A percentile compares a stretch with the other conserved stretches of the same genome.
phyloP scores from a whole-genome alignment of 768 basidiomycete genomes.

The Termitomyces sp. region DNA sequence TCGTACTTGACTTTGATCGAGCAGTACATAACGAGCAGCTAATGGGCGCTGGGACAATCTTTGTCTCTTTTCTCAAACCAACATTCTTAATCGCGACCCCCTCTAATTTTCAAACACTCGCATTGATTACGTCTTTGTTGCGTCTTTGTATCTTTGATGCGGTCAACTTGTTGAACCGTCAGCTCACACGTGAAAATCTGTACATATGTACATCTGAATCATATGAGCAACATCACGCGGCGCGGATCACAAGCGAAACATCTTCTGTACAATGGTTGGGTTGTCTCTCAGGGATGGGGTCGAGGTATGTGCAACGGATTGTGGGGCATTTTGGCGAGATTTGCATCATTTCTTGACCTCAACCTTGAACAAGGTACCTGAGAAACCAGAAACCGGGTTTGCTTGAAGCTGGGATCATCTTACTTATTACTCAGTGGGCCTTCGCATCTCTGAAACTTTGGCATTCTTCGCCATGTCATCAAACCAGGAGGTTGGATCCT shows the following conservation, averaged over 20 bases:
- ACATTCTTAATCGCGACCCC: not conserved
- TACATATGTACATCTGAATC: not conserved
- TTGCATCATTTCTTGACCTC: not conserved
- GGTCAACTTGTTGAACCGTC: not conserved
- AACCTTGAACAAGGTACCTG: not conserved
- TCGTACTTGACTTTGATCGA: not conserved
- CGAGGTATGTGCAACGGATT: not conserved
- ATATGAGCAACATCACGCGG: slow-evolving; percentile 10
- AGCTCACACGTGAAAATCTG: slow-evolving; percentile 5
- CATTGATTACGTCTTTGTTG: not conserved
- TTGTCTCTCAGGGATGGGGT: too few relatives aligned
- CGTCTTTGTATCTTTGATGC: not conserved
- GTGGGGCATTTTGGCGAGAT: not conserved
- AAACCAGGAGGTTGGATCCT: not conserved
- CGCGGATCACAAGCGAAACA: not conserved
- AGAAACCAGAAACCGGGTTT: not conserved
- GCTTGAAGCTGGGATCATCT: not conserved
- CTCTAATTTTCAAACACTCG: not conserved
- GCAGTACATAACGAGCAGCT: not conserved
- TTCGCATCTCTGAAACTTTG: too few relatives aligned
- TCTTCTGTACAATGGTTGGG: too few relatives aligned
- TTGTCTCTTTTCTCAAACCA: not conserved
- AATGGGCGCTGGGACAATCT: not conserved
- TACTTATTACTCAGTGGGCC: not conserved
- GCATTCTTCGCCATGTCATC: not conserved